Percentiles rank a stretch among this genome's conserved stretches.
Conservation (phyloP, 1,284 basidiomycete genomes). For the Trichosporon sp. region DNA sequence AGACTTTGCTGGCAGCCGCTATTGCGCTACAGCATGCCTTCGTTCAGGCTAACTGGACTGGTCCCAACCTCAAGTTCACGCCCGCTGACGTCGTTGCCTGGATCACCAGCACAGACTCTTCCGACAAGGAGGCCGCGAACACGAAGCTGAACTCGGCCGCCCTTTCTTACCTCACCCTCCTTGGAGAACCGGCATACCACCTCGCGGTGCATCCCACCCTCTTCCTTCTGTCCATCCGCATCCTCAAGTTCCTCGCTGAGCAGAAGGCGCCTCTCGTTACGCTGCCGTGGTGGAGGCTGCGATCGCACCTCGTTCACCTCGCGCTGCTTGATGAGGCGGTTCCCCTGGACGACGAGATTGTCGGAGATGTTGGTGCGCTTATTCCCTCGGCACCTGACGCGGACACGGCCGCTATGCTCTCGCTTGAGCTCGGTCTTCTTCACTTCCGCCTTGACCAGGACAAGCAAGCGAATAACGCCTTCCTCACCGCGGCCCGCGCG, state of each 20-base stretch:
- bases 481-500: conserved; percentile 70
- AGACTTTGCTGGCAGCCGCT: conserved; percentile 64
- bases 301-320: conserved; percentile 69
- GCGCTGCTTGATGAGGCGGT: conserved; percentile 83
- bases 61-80: conserved; percentile 70
- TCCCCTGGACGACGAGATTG: conserved; percentile 55
- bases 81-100: conserved; percentile 52
- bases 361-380: conserved; percentile 56
- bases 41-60: conserved; percentile 94
- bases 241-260: conserved; percentile 56
- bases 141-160: conserved; percentile 58
- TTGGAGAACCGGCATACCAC: conserved; percentile 95
- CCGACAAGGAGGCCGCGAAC: conserved; percentile 40
- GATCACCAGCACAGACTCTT: conserved; percentile 48
- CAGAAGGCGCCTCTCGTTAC: conserved; percentile 52
- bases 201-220: conserved; percentile 67
- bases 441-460: conserved; percentile 69
- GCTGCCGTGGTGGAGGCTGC: conserved; percentile 74
- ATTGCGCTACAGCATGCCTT: conserved; percentile 83
- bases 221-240: conserved; percentile 68
- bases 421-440: conserved; percentile 75
- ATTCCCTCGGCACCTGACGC: conserved; percentile 35
- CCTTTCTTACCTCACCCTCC: conserved; percentile 70
- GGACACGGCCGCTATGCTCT: conserved; percentile 65
- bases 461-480: conserved; percentile 70